These are phyloP conservation scores for Ceriops tagal DNA, from an alignment of 345 rosid species.

Conservation along the genomic window DNA sequence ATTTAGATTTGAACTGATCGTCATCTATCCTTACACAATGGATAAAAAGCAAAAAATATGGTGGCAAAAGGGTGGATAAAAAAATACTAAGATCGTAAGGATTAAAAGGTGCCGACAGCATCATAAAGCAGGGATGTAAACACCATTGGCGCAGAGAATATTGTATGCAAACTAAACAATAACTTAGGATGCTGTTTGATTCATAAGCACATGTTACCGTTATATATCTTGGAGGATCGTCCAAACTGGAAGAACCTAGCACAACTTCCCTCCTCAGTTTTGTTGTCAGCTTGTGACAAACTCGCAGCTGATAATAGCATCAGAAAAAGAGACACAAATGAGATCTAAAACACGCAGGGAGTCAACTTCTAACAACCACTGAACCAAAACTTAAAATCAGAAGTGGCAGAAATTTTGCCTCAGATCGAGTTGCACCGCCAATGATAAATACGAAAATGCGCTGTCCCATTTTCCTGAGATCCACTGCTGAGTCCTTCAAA, in stretches of 20 bases:
- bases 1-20: not conserved
- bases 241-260: slow-evolving; percentile 72
- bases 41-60: not conserved
- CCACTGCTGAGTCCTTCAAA: slow-evolving; percentile 45
- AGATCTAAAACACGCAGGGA: not conserved
- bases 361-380: not conserved
- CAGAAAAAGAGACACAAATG: not conserved
- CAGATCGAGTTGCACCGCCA: slow-evolving; percentile 96
- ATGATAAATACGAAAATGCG: slow-evolving; percentile 81
- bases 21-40: not conserved
- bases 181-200: not conserved
- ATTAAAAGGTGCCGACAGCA: no score
- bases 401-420: slow-evolving; percentile 41
- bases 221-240: slow-evolving; percentile 73
- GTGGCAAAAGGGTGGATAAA: not conserved
- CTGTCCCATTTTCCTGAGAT: slow-evolving; percentile 74
- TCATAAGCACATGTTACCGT: slow-evolving; percentile 41
- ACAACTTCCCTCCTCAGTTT: slow-evolving; percentile 83
- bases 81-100: no score
- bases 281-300: slow-evolving; percentile 81
- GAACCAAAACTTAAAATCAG: slow-evolving; percentile 7
- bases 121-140: no score
- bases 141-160: no score
- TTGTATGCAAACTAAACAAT: no score
- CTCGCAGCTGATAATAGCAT: slow-evolving; percentile 55